Conservation (phyloP, 345 rosid species). For the Citrus unshiu region DNA sequence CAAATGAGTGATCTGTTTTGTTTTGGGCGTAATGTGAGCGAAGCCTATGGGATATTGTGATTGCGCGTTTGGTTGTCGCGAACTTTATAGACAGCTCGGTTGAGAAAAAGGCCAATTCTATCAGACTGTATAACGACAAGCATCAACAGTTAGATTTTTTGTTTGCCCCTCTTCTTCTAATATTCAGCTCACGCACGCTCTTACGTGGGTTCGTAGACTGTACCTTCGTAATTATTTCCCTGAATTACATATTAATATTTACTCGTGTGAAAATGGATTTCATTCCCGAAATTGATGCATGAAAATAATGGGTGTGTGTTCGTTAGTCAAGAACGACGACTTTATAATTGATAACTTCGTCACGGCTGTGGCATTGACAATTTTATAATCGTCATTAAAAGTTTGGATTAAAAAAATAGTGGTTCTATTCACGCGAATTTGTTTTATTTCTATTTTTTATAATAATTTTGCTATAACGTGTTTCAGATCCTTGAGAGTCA, state of each 20-base stretch:
- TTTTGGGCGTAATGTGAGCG: background rate
- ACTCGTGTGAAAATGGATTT: background rate
- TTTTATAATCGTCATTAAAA: background rate
- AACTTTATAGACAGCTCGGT: slow-evolving; percentile 11
- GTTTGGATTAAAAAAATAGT: background rate
- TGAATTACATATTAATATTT: background rate
- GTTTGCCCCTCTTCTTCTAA: too few relatives aligned
- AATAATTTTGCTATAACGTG: background rate
- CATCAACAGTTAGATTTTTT: background rate
- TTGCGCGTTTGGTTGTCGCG: background rate
- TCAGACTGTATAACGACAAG: background rate
- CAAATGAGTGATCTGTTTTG: background rate
- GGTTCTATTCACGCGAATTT: background rate
- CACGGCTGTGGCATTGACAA: background rate
- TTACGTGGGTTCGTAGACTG: background rate
- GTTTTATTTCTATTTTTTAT: background rate
- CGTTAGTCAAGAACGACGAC: background rate
- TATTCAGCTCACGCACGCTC: background rate
- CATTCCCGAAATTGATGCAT: background rate
- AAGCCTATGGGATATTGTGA: background rate
- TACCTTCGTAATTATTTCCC: background rate
- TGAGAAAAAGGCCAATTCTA: too few relatives aligned
- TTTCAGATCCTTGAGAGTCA: background rate
- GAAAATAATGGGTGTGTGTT: background rate
- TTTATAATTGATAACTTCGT: too few relatives aligned